Percentiles rank a stretch among this genome's conserved stretches.
phyloP scores from a whole-genome alignment of 2,329 filamentous ascomycete genomes.

The Colletotrichum endophyticum region DNA sequence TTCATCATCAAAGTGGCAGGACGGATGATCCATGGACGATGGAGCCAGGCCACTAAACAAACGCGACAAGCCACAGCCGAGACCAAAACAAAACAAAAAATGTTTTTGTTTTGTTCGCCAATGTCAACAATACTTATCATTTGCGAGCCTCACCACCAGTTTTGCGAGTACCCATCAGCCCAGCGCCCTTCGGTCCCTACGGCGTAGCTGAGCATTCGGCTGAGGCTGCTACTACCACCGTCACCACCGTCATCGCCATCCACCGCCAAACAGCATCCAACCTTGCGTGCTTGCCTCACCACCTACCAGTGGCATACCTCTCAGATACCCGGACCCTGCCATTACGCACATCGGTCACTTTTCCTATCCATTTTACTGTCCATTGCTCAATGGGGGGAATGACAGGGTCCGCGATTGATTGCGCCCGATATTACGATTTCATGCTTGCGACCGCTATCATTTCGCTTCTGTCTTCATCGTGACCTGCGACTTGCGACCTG shows the following conservation, averaged over 20 bases:
- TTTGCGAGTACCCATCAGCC: neutral
- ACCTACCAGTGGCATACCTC: neutral
- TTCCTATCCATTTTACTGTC: neutral
- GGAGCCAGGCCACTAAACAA: constrained; percentile 17
- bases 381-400: neutral
- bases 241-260: constrained; percentile 1
- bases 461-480: neutral
- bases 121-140: neutral
- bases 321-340: neutral
- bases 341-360: neutral
- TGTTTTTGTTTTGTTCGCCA: neutral
- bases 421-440: constrained; percentile 12
- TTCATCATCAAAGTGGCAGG: constrained; percentile 9
- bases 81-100: constrained; percentile 20
- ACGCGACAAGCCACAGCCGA: constrained; percentile 19
- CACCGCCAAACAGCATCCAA: neutral
- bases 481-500: neutral
- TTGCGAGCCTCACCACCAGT: neutral
- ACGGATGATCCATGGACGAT: constrained; percentile 14
- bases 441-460: neutral
- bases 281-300: constrained; percentile 13
- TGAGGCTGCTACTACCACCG: neutral
- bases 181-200: neutral
- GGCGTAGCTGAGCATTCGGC: neutral
- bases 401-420: constrained; percentile 12